Percentiles rank a stretch among this genome's conserved stretches.
Evolutionary conservation across 75 land plant species (phyloP).

Genomic region (Selaginella moellendorffii): DNA sequence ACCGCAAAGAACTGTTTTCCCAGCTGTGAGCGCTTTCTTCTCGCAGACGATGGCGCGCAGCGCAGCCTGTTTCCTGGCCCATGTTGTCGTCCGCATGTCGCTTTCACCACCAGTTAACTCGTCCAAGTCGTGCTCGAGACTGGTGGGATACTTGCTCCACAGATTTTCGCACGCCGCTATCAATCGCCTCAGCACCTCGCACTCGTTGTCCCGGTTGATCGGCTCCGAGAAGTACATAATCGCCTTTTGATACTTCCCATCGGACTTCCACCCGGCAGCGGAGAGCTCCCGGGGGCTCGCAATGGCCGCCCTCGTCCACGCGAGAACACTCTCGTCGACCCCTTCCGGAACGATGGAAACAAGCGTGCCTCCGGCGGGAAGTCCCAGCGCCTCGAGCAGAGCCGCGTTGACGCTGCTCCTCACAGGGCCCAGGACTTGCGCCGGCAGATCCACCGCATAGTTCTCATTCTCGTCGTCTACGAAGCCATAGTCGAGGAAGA

Average conservation of each 20-base stretch:
- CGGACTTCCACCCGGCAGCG: slow-evolving; percentile 17
- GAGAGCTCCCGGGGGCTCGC: slow-evolving; percentile 18
- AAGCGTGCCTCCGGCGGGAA: slow-evolving; percentile 19
- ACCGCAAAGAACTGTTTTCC: background rate
- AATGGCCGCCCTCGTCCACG: slow-evolving; percentile 28
- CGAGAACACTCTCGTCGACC: slow-evolving; percentile 23
- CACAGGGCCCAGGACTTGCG: slow-evolving; percentile 16
- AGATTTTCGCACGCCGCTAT: slow-evolving; percentile 19
- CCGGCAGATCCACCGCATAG: slow-evolving; percentile 26
- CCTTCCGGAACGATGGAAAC: slow-evolving; percentile 17
- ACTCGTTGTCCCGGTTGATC: slow-evolving; percentile 17
- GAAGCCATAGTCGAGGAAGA: slow-evolving; percentile 29
- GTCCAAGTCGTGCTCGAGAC: slow-evolving; percentile 14
- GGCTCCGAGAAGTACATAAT: slow-evolving; percentile 14
- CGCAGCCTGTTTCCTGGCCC: slow-evolving; percentile 18
- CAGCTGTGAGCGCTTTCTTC: slow-evolving; percentile 20
- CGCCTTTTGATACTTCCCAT: background rate
- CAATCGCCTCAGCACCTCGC: slow-evolving; percentile 21
- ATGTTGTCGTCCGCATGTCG: slow-evolving; percentile 6
- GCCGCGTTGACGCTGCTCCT: slow-evolving; percentile 13
- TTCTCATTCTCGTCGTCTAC: slow-evolving; percentile 24
- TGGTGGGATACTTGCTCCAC: slow-evolving; percentile 13
- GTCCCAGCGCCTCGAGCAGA: slow-evolving; percentile 18
- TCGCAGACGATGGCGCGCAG: slow-evolving; percentile 20
- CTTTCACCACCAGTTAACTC: slow-evolving; percentile 2